Base-by-base conservation (phyloP, 805 yeast genomes). In the Nakazawaea holstii region DNA sequence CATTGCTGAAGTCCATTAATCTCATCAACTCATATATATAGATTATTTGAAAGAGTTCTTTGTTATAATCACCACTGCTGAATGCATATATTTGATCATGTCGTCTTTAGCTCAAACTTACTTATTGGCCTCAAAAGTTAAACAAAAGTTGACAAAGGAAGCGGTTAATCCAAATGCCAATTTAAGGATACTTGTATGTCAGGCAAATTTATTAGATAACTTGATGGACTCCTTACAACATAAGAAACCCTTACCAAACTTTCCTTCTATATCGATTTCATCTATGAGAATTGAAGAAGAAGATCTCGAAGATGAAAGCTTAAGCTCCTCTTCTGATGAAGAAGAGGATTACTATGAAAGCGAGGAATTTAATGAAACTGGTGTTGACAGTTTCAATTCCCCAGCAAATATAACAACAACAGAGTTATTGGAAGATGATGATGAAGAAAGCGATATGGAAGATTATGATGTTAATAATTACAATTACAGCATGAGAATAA, bases 201-300 rank as follows among this genome's bases (percentile, higher is more conserved):
- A 84, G 62, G 89, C 90, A 17, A 84, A 84, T 60, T 66, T 84
- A 68, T 70, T 84, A 52, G 90, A 84, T 58, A 72, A 69, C 51
- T 59, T 84, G 45, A 80, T 84, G 76, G 87, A 78, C 56, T 66
- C 66, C 47, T 64, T 77, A 33, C 61, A 61, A 46, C 35, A 39
- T 30, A 47, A 48, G 52, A 65, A 41, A 56, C 50, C 35, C 66
- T 64, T 51, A 56, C 67, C 33, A 60, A 55, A 46, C 61, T 62
- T 52, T 51, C 67, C 50, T 51, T 51, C 33, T 46, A 46, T 17
- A 45, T 45, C 8, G 35, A 52, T 20, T 30, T 47, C 50, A 61
- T 53, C 46, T 62, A 48, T 46, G 58, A 13, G 47, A 43, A 51
- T 54, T 43, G 40, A 54, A 43, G 53, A 52, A 49, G 47, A 55